Evolutionary conservation across 805 yeast species (phyloP).

Genomic region (Saturnispora zaruensis): DNA sequence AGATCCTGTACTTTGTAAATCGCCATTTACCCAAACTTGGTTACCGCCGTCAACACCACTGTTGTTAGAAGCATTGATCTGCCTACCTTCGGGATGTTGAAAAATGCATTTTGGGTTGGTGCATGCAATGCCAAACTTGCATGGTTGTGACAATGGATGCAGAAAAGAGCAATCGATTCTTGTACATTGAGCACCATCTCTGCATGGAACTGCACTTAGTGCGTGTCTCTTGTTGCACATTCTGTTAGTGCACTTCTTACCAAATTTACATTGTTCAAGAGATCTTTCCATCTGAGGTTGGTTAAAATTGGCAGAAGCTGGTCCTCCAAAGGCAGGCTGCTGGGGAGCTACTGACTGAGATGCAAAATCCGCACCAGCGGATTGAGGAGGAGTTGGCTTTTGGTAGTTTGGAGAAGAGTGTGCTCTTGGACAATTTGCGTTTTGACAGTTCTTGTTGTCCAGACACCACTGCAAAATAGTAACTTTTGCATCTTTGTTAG

Average conservation of each 20-base stretch:
- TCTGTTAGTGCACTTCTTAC: slow-evolving; percentile 64
- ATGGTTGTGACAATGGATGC: slow-evolving; percentile 72
- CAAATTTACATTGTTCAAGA: slow-evolving; percentile 78
- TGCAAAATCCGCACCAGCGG: slow-evolving; percentile 9
- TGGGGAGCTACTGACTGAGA: background rate
- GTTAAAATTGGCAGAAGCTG: background rate
- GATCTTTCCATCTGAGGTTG: slow-evolving; percentile 33
- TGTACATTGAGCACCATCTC: slow-evolving; percentile 71
- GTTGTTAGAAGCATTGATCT: slow-evolving; percentile 16
- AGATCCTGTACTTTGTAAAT: slow-evolving; percentile 19
- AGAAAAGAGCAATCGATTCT: slow-evolving; percentile 75
- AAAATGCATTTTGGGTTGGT: slow-evolving; percentile 62
- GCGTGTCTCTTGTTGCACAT: slow-evolving; percentile 85
- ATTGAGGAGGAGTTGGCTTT: slow-evolving; percentile 22
- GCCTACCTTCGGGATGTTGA: slow-evolving; percentile 77
- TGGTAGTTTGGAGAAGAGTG: slow-evolving; percentile 66
- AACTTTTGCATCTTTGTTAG: slow-evolving; percentile 65
- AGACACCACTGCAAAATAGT: slow-evolving; percentile 68
- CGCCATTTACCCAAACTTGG: slow-evolving; percentile 28
- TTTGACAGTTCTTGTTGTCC: slow-evolving; percentile 54
- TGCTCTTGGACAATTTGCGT: slow-evolving; percentile 58
- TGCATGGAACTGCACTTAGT: slow-evolving; percentile 59
- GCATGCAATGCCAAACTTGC: slow-evolving; percentile 75
- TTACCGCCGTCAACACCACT: slow-evolving; percentile 13
- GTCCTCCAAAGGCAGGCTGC: background rate